Evolutionary conservation across 768 basidiomycete genomes (phyloP), one percentile per base, ranked within the genome.

Genomic region (Auriscalpium vulgare): DNA sequence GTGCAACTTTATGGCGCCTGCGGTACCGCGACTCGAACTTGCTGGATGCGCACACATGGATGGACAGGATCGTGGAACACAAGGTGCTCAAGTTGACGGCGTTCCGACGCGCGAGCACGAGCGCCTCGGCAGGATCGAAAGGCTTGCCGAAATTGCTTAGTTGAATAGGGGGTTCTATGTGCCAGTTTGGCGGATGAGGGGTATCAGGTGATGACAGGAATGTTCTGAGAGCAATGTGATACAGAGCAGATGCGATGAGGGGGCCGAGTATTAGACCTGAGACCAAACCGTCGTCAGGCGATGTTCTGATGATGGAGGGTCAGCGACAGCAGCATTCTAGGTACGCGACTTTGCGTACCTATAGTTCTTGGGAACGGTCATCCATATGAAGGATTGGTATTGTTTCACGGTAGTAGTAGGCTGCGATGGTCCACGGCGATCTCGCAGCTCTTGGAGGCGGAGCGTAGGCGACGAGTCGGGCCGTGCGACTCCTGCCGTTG

Each of bases 331-430:
- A 29, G 29, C 29, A 29, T 29, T 29, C 29, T 29, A 29, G 29
- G 29, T 29, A 29, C 29, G 29, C 29, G 29, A 29, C 7, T 29
- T 29, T 29, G 29, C 72, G 44, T 60, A 87, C 88, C 90, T 77
- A 66, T 89, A 93, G 65, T 93, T 91, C 69, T 91, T 90, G 0
- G 88, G 86, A 5, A 91, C 88, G 14, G 90, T 87, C 91, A 93
- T 92, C 89, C 89, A 93, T 23, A 92, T 78, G 65, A 83, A 88
- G 37, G 84, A 83, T 55, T 83, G 81, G 63, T 81, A 78, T 21
- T 73, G 71, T 69, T 78, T 81, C 57, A 71, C 72, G 51, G 62
- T 62, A 34, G 63, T 56, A 35, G 63, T 53, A 38, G 51, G 46
- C n/a, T 66, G 57, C 17, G 66, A 57, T 8, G 62, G 52, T 47